phyloP scores from a whole-genome alignment of 805 yeast species.

The Kodamaea neixiangensis region DNA sequence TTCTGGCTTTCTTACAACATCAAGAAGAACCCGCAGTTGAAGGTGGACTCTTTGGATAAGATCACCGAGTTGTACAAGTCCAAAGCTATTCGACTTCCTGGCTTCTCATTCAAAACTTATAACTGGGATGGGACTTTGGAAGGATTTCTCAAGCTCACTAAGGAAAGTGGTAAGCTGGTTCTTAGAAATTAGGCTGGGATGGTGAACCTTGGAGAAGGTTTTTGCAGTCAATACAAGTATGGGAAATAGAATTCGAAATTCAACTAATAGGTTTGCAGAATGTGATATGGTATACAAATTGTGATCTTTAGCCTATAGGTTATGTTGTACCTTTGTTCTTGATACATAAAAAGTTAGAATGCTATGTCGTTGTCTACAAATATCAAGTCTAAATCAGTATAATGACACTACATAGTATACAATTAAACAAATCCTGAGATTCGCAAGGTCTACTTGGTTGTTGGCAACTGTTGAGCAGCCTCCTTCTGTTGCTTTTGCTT shows the following conservation, averaged over 20 bases:
- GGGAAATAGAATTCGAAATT: no score
- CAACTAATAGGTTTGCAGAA: no score
- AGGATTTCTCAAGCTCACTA: conserved; percentile 3
- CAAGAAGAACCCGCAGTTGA: conserved; percentile 52
- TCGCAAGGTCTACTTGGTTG: conserved; percentile 9
- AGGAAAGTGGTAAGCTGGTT: conserved; percentile 5
- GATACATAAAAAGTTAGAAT: no score
- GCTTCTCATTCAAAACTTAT: background rate
- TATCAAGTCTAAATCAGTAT: conserved; percentile 27
- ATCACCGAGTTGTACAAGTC: conserved; percentile 59
- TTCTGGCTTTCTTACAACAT: conserved; percentile 36
- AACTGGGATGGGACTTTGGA: conserved; percentile 5
- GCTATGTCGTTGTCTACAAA: no score
- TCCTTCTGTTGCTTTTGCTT: conserved; percentile 78
- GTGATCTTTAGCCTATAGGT: no score
- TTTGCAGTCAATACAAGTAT: background rate
- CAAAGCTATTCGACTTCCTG: conserved; percentile 44
- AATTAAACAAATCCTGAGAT: background rate
- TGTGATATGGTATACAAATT: no score
- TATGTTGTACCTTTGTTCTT: no score
- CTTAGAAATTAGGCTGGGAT: conserved; percentile 4
- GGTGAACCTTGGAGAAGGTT: no score
- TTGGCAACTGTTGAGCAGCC: conserved; percentile 11
- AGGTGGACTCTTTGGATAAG: conserved; percentile 41
- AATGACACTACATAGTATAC: conserved; percentile 1